Conservation (phyloP, 768 basidiomycete species). For the Fomitopsis pulvina region DNA sequence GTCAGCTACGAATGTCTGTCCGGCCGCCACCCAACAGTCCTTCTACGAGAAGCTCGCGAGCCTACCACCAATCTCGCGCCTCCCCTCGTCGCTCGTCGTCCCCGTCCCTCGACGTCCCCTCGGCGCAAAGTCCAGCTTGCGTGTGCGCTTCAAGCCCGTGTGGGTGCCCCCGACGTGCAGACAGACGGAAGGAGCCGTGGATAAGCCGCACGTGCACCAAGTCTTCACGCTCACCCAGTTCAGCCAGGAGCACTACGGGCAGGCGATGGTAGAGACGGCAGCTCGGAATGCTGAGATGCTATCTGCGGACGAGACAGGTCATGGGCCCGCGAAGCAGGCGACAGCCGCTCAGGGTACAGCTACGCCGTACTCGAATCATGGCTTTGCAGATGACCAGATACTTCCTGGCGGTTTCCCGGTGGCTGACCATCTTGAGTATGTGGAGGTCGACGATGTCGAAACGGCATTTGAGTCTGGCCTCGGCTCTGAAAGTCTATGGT, state of each 20-base stretch:
- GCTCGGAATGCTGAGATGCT: neutral
- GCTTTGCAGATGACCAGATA: too few relatives aligned
- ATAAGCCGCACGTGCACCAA: neutral
- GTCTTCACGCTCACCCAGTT: neutral
- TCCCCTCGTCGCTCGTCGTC: neutral
- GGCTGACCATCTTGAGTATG: too few relatives aligned
- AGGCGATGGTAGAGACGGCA: neutral
- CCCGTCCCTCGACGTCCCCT: neutral
- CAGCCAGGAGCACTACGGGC: neutral
- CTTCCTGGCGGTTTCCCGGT: too few relatives aligned
- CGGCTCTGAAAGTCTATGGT: neutral
- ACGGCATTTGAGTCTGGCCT: neutral
- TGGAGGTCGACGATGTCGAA: too few relatives aligned
- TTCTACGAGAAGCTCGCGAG: neutral
- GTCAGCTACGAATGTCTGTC: too few relatives aligned
- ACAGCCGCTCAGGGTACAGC: neutral
- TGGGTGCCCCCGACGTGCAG: neutral
- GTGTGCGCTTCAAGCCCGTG: neutral
- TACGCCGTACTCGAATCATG: neutral
- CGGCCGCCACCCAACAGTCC: neutral
- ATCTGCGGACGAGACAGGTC: neutral
- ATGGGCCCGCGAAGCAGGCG: neutral
- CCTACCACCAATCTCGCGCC: neutral
- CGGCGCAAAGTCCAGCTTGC: neutral
- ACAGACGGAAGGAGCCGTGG: too few relatives aligned